Evolutionary conservation across 441 rosid genomes (phyloP).

Genomic region (Brassica balearica): DNA sequence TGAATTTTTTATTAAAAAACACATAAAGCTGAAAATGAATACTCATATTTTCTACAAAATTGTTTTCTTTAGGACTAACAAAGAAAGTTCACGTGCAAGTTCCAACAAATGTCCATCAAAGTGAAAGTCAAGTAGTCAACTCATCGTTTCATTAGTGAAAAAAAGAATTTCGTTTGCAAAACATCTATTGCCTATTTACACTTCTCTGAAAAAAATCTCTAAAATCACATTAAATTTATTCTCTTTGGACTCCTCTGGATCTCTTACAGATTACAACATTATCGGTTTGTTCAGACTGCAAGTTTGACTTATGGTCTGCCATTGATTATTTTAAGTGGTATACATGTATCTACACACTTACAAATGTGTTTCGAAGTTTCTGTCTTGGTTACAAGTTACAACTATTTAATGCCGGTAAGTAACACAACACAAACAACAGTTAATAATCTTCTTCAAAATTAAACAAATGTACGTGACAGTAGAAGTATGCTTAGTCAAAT

Average conservation of each 20-base stretch:
- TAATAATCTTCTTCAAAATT: no score
- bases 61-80: neutral
- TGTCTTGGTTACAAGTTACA: no score
- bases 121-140: constrained; percentile 3
- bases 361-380: no score
- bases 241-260: no score
- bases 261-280: neutral
- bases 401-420: no score
- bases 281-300: neutral
- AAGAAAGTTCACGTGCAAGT: neutral
- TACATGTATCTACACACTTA: no score
- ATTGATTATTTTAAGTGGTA: no score
- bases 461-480: no score
- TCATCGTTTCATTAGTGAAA: neutral
- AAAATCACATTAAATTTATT: no score
- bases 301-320: neutral
- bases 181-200: neutral
- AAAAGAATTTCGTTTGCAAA: neutral
- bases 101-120: neutral
- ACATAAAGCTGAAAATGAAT: neutral
- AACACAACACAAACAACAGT: no score
- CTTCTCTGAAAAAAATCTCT: no score
- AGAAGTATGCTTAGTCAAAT: no score
- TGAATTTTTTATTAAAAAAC: neutral
- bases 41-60: neutral